Evolutionary conservation across 2,329 filamentous ascomycete species (phyloP).

Genomic region (Botryosphaeria agaves): DNA sequence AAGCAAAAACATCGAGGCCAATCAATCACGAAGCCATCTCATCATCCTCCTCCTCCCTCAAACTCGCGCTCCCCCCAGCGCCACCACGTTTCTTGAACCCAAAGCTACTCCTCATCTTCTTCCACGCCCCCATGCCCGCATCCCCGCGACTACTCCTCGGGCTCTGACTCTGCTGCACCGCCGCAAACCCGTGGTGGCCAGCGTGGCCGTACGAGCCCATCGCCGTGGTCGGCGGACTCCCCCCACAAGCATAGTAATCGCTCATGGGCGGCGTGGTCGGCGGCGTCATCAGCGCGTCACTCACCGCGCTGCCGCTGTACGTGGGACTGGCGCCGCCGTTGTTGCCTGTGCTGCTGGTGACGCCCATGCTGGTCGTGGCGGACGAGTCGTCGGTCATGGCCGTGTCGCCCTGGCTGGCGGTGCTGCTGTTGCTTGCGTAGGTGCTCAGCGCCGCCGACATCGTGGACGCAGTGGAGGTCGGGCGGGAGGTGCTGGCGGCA

Average conservation of each 20-base stretch:
- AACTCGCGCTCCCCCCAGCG: neutral
- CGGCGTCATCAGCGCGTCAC: slow-evolving; percentile 56
- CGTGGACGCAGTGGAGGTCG: slow-evolving; percentile 4
- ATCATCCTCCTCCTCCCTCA: neutral
- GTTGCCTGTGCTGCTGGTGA: too few species aligned
- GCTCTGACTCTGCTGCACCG: neutral
- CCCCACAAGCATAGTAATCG: slow-evolving; percentile 6
- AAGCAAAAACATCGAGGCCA: neutral
- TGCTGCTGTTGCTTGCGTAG: slow-evolving; percentile 3
- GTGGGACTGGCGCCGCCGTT: slow-evolving; percentile 33
- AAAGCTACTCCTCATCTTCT: neutral
- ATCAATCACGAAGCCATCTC: neutral
- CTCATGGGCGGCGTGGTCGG: slow-evolving; percentile 50
- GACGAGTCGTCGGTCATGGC: slow-evolving; percentile 40
- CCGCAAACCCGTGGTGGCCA: too few species aligned
- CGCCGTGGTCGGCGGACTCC: too few species aligned
- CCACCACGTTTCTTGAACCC: neutral
- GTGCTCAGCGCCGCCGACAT: too few species aligned
- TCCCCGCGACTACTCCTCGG: neutral
- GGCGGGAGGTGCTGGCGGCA: slow-evolving; percentile 3
- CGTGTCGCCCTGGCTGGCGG: slow-evolving; percentile 13
- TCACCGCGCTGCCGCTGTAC: slow-evolving; percentile 27
- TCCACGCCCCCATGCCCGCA: neutral
- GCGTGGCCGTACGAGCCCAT: too few species aligned
- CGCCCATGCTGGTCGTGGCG: too few species aligned